These are phyloP conservation scores for Chloromonas sp. DNA, from an alignment of 163 green algal species.

Conservation along the genomic window DNA sequence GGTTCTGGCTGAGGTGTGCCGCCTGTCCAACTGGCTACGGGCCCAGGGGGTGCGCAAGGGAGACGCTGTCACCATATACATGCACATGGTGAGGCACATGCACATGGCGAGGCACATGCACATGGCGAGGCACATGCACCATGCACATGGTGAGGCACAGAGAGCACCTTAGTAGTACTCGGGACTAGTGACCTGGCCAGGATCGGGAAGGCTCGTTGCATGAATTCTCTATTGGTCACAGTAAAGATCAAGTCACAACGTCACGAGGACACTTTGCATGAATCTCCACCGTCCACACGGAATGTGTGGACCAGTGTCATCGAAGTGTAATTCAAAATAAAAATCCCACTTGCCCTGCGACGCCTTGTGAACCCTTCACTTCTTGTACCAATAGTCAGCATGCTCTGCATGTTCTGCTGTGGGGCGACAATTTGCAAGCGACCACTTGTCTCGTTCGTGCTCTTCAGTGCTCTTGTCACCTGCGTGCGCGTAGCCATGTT, in stretches of 20 bases:
- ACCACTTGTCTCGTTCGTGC: no score
- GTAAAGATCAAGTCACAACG: not conserved
- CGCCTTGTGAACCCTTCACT: no score
- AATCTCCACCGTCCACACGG: not conserved
- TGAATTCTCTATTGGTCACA: not conserved
- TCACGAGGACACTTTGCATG: not conserved
- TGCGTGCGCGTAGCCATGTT: no score
- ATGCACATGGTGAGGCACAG: slow-evolving; percentile 72
- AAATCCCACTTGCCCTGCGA: no score
- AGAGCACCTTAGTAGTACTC: no score
- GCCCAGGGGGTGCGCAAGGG: slow-evolving; percentile 76
- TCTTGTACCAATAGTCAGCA: no score
- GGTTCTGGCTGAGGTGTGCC: slow-evolving; percentile 17
- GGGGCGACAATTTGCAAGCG: no score
- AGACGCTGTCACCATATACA: slow-evolving; percentile 60
- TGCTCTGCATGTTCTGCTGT: no score
- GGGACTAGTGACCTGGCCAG: slow-evolving; percentile 1
- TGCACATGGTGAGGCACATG: no score
- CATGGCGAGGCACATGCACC: slow-evolving; percentile 39
- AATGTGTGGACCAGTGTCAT: not conserved
- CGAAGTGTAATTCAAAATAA: not conserved
- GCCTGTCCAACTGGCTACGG: slow-evolving; percentile 75
- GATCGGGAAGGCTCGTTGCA: not conserved
- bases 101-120: no score
- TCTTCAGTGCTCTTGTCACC: no score